A percentile compares a stretch with the other conserved stretches of the same genome.
phyloP scores from a whole-genome alignment of 306 rosid genomes.

The Gleditsia sinensis region DNA sequence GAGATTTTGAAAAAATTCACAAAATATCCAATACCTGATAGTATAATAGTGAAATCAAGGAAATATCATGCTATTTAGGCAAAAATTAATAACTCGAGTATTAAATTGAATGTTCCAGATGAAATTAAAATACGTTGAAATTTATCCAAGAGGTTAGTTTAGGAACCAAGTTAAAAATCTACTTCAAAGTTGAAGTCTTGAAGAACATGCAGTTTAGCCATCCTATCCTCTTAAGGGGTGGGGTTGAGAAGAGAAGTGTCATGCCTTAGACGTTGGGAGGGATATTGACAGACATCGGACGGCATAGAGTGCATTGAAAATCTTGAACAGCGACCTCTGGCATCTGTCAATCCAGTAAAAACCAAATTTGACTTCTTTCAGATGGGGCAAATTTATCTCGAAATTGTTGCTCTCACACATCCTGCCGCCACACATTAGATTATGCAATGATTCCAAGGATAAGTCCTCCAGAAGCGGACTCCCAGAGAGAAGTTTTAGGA shows the following conservation, averaged over 20 bases:
- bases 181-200: background rate
- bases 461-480: slow-evolving; percentile 32
- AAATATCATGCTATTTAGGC: background rate
- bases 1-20: background rate
- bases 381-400: background rate
- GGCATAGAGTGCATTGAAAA: slow-evolving; percentile 12
- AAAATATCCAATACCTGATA: background rate
- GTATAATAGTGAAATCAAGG: background rate
- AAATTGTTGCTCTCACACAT: slow-evolving; percentile 9
- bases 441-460: slow-evolving; percentile 21
- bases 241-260: background rate
- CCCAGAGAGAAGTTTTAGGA: slow-evolving; percentile 29
- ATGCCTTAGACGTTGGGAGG: slow-evolving; percentile 7
- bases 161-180: background rate
- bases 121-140: background rate
- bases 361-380: slow-evolving; percentile 22
- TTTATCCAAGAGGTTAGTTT: background rate
- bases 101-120: background rate
- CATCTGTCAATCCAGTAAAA: slow-evolving; percentile 33
- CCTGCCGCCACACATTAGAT: slow-evolving; percentile 5
- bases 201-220: background rate
- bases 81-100: background rate
- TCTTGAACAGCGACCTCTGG: background rate
- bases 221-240: background rate
- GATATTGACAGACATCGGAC: slow-evolving; percentile 11